Base-by-base conservation (phyloP, 495 filamentous ascomycete genomes). In the Thermochaetoides thermophila region DNA sequence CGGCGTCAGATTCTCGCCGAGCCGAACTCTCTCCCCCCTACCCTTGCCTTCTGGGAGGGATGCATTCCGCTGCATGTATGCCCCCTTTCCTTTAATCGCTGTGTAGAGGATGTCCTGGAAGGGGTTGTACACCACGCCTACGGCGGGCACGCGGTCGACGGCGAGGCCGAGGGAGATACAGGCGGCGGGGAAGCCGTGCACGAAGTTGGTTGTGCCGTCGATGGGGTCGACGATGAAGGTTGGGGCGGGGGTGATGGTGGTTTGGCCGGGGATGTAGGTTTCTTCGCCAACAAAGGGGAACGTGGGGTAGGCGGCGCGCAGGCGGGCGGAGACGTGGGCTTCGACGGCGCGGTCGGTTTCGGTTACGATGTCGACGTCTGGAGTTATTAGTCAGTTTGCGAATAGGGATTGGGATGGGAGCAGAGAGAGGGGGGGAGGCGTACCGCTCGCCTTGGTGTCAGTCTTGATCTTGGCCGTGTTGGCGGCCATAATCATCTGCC, bases 181-280 rank as follows among this genome's bases (percentile, higher is more conserved):
- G 39, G 82, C 78, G 45, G 76, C 68, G 10, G 84, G 80, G 58
- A 82, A 79, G 32, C 64, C 63, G 57, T 93, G 84, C 5, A 92
- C 71, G 46, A 93, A 92, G 60, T 93, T 93, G 29, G 74, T 74
- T 9, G 83, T 91, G 37, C 84, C 84, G 59, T 93, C 84, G 46
- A 91, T 85, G 25, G 84, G 84, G 59, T 93, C 84, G 38, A 80
- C 72, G 55, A 92, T 69, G 59, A 93, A 92, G 28, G 84, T 93
- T 1, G 84, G 84, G 1, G 60, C 64, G 23, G 64, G 46, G 3
- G 78, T 82, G 35, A 93, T 60, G 17, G 48, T 60, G 12, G 52
- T 55, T 38, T 59, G 59, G 34, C 75, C 71, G 17, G 78, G 67
- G 29, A 76, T 56, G 66, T 86, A 89, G 13, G 80, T 91, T 53